Conservation (phyloP, 768 basidiomycete genomes). For the Lentinula sp. region DNA sequence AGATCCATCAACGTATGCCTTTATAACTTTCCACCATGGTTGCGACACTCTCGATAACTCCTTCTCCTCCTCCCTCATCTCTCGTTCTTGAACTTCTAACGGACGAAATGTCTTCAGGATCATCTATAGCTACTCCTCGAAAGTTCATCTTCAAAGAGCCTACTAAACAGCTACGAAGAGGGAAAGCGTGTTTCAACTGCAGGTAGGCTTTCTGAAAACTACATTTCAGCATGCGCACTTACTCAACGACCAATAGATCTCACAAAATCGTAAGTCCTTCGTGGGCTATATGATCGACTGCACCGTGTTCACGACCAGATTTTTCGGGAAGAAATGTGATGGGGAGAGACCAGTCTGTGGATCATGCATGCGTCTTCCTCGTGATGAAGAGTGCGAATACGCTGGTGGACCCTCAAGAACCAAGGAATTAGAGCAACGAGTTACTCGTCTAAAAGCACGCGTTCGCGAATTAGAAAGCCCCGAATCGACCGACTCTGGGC, state of each 20-base stretch:
- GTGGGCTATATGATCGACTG: background rate
- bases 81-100: background rate
- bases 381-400: conserved; percentile 41
- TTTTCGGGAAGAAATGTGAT: conserved; percentile 12
- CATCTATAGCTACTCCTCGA: background rate
- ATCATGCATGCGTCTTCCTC: conserved; percentile 32
- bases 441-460: conserved; percentile 30
- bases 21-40: background rate
- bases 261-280: background rate
- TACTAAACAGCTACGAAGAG: conserved; percentile 14
- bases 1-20: background rate
- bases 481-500: conserved; percentile 6
- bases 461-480: conserved; percentile 29
- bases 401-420: conserved; percentile 32
- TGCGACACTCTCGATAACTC: background rate
- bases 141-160: conserved; percentile 11
- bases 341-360: conserved; percentile 23
- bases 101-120: background rate
- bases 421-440: conserved; percentile 31
- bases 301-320: background rate
- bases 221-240: background rate
- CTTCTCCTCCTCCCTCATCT: background rate
- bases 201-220: conserved; percentile 8
- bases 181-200: conserved; percentile 19
- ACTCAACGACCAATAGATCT: background rate